Conservation (phyloP, 768 basidiomycete species). For the Glaciozyma antarctica region DNA sequence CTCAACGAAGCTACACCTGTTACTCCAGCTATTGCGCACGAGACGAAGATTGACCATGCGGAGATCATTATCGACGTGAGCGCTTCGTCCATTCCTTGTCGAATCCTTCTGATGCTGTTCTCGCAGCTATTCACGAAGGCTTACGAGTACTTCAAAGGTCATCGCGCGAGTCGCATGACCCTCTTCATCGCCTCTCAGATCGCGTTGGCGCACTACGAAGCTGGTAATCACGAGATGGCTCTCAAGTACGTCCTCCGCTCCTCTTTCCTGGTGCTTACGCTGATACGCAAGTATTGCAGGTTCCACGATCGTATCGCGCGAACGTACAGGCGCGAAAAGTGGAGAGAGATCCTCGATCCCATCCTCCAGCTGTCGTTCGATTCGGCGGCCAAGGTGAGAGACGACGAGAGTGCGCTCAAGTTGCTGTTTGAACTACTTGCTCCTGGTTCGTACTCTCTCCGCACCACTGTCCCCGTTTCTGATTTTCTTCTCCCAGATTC, state of each 20-base stretch:
- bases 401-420: constrained; percentile 64
- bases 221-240: constrained; percentile 76
- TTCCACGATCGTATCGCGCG: constrained; percentile 89
- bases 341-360: constrained; percentile 63
- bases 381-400: constrained; percentile 66
- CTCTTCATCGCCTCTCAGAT: constrained; percentile 87
- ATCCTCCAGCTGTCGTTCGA: constrained; percentile 71
- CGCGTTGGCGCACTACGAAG: constrained; percentile 70
- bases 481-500: constrained; percentile 5
- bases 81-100: neutral
- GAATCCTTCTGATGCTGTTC: neutral
- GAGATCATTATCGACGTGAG: constrained; percentile 70
- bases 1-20: constrained; percentile 26
- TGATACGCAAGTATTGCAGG: constrained; percentile 40
- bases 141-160: constrained; percentile 84
- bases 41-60: constrained; percentile 85
- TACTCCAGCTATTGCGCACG: constrained; percentile 71
- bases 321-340: constrained; percentile 75
- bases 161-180: constrained; percentile 55
- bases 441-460: constrained; percentile 47
- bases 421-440: constrained; percentile 76
- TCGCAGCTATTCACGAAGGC: constrained; percentile 79
- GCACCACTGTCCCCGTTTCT: neutral
- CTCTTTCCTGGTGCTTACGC: neutral
- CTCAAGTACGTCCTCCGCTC: constrained; percentile 50